Base-by-base conservation (phyloP, 352 stramenopile genomes). In the Phytopythium cucurbitacearum region DNA sequence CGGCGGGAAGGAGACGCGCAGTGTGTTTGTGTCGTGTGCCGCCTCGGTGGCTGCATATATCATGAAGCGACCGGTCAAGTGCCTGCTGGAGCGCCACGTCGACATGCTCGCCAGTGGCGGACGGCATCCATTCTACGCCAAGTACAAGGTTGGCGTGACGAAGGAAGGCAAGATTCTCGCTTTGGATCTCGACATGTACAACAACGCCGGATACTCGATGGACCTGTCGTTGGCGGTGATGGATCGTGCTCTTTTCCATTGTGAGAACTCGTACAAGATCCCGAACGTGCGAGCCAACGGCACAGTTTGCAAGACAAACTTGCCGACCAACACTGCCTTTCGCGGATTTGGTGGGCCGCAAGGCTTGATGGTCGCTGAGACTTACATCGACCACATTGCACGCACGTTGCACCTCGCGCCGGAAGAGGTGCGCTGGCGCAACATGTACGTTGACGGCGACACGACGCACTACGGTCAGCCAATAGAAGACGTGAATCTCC, bases 361-460 rank as follows among this genome's bases (percentile, higher is more conserved):
- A 59, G 88, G 89, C 7, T 76, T 97, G 48, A 74, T 95, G 32
- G 72, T 98, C 16, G 78, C 76, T 3, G 95, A 99, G 62, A 97
- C 91, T 48, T 90, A 98, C 51, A 91, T 99, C 16, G 93, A 99
- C 44, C 94, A 98, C 64, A 84, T 99, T n/a, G 94, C 95, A 3
- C 60, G 79, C 1, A 75, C 59, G 4, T 77, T 97, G 42, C 76
- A 85, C 5, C 67, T 98, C 37, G 64, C 64, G 4, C 59, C 80
- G 0, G 73, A 87, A 47, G 74, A 73, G 7, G 51, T 99, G 35
- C 81, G 91, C 7, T 72, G 73, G 15, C 60, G 72, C 36, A 99
- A 99, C 60, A 90, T 98, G 71, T 99, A 98, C 70, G 69, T 76
- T 39, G 63, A 84, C 35, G 74, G 80, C 16, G 75, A 98, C 36